A percentile compares a stretch with the other conserved stretches of the same genome.
Evolutionary conservation across 257 asterid species (phyloP).

Genomic region (Gardenia jasminoides): DNA sequence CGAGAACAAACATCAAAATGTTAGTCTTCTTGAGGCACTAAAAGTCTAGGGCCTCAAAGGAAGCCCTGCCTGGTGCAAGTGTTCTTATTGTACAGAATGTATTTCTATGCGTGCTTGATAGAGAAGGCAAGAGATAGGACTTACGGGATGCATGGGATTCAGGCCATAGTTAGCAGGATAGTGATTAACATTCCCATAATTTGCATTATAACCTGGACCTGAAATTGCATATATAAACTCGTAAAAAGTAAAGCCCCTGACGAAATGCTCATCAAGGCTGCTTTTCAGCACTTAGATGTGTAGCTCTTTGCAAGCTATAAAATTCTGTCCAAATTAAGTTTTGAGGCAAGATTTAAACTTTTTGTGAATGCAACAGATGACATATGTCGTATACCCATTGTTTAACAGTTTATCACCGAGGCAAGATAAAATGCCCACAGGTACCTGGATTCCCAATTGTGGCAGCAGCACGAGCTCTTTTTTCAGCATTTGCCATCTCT

Average conservation of each 20-base stretch:
- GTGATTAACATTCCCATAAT: conserved; percentile 60
- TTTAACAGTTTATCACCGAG: not conserved
- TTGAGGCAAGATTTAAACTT: not conserved
- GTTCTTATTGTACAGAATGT: not conserved
- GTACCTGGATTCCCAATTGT: conserved; percentile 70
- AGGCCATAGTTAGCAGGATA: conserved; percentile 62
- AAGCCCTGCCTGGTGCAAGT: not conserved
- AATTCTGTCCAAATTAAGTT: not conserved
- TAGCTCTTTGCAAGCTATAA: not conserved
- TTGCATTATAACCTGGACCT: conserved; percentile 57
- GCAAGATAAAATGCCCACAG: conserved; percentile 4
- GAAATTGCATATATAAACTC: conserved; percentile 25
- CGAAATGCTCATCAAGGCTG: not conserved
- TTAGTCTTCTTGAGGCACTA: not conserved
- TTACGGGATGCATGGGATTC: conserved; percentile 64
- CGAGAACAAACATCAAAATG: conserved; percentile 9
- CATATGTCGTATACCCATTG: not conserved
- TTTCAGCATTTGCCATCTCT: conserved; percentile 88
- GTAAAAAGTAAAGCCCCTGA: not conserved
- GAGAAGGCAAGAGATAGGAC: conserved; percentile 13
- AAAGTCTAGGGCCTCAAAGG: not conserved
- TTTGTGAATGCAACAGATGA: not conserved
- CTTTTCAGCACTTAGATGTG: not conserved
- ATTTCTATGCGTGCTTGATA: not conserved
- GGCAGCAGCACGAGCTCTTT: conserved; percentile 67